Conservation (phyloP, 352 stramenopile species). For the Globisporangium barbulae region DNA sequence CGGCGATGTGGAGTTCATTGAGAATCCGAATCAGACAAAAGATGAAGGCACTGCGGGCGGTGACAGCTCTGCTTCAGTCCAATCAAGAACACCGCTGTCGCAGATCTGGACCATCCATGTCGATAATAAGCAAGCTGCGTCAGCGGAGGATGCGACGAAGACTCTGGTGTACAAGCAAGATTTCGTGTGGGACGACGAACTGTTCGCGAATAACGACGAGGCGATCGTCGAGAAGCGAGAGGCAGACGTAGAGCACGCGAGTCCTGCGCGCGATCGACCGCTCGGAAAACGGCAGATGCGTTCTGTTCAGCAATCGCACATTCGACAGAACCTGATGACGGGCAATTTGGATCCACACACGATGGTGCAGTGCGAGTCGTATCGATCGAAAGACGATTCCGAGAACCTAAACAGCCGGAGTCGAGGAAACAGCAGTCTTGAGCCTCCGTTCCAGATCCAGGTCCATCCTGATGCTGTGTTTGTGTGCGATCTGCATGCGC, state of each 20-base stretch:
- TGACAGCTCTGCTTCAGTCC: slow-evolving; percentile 5
- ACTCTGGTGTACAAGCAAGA: slow-evolving; percentile 57
- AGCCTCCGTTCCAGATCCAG: slow-evolving; percentile 83
- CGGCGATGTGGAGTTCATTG: slow-evolving; percentile 18
- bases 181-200: slow-evolving; percentile 62
- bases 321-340: slow-evolving; percentile 71
- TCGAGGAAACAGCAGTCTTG: slow-evolving; percentile 34
- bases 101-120: slow-evolving; percentile 50
- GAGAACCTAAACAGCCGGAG: slow-evolving; percentile 43
- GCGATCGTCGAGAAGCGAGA: not conserved
- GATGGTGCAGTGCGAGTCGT: slow-evolving; percentile 83
- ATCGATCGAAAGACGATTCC: slow-evolving; percentile 33
- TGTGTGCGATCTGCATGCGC: slow-evolving; percentile 91
- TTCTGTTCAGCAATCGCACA: slow-evolving; percentile 75
- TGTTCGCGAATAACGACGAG: slow-evolving; percentile 47
- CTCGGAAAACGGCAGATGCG: slow-evolving; percentile 54
- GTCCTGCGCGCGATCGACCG: slow-evolving; percentile 19
- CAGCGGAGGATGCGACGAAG: slow-evolving; percentile 10
- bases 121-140: slow-evolving; percentile 11
- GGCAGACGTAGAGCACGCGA: slow-evolving; percentile 11
- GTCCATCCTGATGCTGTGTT: slow-evolving; percentile 90
- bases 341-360: slow-evolving; percentile 80
- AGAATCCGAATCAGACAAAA: not conserved
- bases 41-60: not conserved
- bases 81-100: slow-evolving; percentile 32